Percentiles rank a stretch among this genome's conserved stretches.
Conservation (phyloP, 805 yeast species). For the Vanderwaltozyma verrucispora region DNA sequence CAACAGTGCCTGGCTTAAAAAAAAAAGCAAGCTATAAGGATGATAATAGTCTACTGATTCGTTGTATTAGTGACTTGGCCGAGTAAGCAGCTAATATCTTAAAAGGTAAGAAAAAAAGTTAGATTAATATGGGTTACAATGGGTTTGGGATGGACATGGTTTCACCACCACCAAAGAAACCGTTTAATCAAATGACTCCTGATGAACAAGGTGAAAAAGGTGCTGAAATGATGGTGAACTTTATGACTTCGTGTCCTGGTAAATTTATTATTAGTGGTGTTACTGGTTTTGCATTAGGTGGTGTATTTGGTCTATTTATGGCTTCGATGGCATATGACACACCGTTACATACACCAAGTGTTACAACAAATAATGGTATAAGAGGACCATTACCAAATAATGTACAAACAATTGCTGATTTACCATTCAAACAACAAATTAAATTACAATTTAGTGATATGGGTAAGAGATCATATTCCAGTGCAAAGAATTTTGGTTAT, state of each 20-base stretch:
- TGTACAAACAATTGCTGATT: constrained; percentile 55
- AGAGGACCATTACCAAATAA: constrained; percentile 10
- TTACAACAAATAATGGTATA: constrained; percentile 2
- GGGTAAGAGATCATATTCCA: constrained; percentile 78
- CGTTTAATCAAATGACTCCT: constrained; percentile 63
- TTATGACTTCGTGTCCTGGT: constrained; percentile 93
- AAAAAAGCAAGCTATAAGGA: no score
- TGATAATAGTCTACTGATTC: no score
- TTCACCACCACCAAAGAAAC: constrained; percentile 35
- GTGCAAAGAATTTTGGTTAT: constrained; percentile 90
- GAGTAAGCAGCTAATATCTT: no score
- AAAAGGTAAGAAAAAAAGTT: no score
- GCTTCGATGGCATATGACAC: constrained; percentile 45
- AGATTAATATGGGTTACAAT: constrained; percentile 33
- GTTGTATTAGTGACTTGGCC: no score
- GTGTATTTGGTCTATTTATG: constrained; percentile 93
- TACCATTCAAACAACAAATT: constrained; percentile 90
- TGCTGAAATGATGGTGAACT: constrained; percentile 69
- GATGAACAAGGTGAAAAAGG: constrained; percentile 92
- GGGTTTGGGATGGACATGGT: constrained; percentile 35
- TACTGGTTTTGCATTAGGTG: constrained; percentile 90
- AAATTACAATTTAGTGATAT: constrained; percentile 83
- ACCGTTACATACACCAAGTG: constrained; percentile 26
- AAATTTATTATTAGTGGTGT: constrained; percentile 87
- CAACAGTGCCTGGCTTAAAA: no score